Base-by-base conservation (phyloP, 2,329 filamentous ascomycete genomes). In the Clonostachys byssicola region DNA sequence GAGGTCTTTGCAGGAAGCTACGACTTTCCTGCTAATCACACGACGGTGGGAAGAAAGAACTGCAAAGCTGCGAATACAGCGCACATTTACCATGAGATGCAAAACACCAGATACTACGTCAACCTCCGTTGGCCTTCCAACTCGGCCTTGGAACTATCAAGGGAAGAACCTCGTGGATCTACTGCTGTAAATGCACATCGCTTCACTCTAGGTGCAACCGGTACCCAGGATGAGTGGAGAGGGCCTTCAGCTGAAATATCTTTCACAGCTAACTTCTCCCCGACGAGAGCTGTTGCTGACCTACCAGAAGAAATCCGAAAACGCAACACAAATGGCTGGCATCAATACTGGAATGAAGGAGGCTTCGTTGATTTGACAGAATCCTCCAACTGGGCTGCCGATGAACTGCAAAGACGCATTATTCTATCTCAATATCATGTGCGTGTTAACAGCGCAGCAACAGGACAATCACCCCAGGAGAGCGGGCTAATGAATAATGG, bases 401-500 rank as follows among this genome's bases (percentile, higher is more conserved):
- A 63, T 3, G 71, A 73, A 46, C 51, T 74, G 5, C 70, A 73
- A 52, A 62, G 70, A n/a, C 64, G 70, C 16, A 69, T 71, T 18
- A 54, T 73, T 3, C 50, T 66, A 9, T 72, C 70, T 5, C 71
- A 72, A 47, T 74, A 74, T 20, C 64, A 71, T 12, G 59, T 72
- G 2, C 64, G 68, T 0, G 66, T 73, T 4, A 73, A 74, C 38
- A 65, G 63, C 10, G 70, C 70, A 5, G 60, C 63, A 1, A 54
- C 49, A 0, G 64, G 65, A 0, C 56, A 66, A 14, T 63, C 67
- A 1, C 68, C 70, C 0, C 70, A 73, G 50, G 71, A 73, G 55
- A 70, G 66, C 5, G 70, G 70, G 1, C 49, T 73, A 2, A 68
- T 73, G 55, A 74, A 73, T 35, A 73, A 73, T 36, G 71, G 71